These are phyloP conservation scores for Gossypium australe DNA, from an alignment of 345 rosid species.

Conservation along the genomic window DNA sequence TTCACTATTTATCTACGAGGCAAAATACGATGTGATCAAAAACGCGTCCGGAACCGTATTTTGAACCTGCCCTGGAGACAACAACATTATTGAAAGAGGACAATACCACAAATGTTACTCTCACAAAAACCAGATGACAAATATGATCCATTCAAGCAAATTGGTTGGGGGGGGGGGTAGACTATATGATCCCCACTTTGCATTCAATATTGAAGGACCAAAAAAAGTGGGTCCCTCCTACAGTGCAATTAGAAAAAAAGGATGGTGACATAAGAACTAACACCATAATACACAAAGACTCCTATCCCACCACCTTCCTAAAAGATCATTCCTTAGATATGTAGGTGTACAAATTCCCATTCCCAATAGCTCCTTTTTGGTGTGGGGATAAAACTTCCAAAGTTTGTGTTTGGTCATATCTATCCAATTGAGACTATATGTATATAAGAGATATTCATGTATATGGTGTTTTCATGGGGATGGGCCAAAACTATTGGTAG, in stretches of 20 bases:
- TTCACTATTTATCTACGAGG: too few species aligned
- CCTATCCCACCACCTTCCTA: background rate
- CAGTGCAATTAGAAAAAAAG: background rate
- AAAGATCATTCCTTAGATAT: background rate
- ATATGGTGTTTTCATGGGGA: background rate
- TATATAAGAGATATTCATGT: background rate
- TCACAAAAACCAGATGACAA: background rate
- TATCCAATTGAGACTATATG: background rate
- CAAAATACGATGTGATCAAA: too few species aligned
- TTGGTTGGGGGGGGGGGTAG: background rate
- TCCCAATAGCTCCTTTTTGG: background rate
- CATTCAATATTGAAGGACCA: conserved; percentile 18
- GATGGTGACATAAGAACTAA: conserved; percentile 39
- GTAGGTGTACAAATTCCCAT: background rate
- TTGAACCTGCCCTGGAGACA: too few species aligned
- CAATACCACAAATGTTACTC: conserved; percentile 15
- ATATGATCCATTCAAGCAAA: background rate
- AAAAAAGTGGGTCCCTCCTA: background rate
- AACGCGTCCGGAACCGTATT: too few species aligned
- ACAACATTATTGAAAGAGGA: background rate
- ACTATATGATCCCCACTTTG: conserved; percentile 21
- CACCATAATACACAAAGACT: conserved; percentile 10
- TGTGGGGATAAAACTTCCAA: conserved; percentile 15
- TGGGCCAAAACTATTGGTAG: conserved; percentile 7
- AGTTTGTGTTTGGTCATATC: conserved; percentile 2